Evolutionary conservation across 768 basidiomycete genomes (phyloP), one percentile per base, ranked within the genome.

Genomic region (Gymnopilus junonius): DNA sequence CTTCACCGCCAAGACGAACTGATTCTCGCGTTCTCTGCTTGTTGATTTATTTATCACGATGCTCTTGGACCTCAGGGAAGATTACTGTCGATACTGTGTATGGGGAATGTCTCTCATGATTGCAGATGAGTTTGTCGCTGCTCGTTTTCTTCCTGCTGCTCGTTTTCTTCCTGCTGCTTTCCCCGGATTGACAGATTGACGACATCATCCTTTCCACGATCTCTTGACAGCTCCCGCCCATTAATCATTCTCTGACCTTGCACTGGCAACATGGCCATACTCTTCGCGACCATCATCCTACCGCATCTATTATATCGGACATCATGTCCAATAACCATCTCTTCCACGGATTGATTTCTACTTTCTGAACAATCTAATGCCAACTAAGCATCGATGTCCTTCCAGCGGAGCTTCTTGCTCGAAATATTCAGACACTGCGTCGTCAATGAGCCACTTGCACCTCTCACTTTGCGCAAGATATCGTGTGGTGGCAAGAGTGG

Each of bases 401-500:
- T 15, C 90, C 90, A 0, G 75, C 83, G 11, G 90, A 92, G 61
- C 71, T 92, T 12, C 80, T n/a, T 91, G 27, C 79, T 85, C 64
- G 84, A 89, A 60, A 84, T 90, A 48, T 91, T 92, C 73, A 71
- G 72, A 3, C 78, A 76, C 42, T 80, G 77, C 64, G 77, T 78
- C 1, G 69, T 71, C n/a, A 76, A 74, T 27, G 78, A 83, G n/a
- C 74, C 83, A 8, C 74, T 84, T 27, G 76, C 80, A 0, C 85
- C 85, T 4, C 72, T 90, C 55, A 73, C 69, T 17, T 72, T 92
- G 39, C 79, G 79, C 27, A 67, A 72, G 20, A 88, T 92, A 27
- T 91, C 87, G 58, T 79, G 71, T 77, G 80, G 64, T 93, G 91
- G 91, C 79, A 78, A 63, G 75, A 79, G 39, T 91, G 43, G 80